Evolutionary conservation across 1,139 yeast genomes (phyloP).

Genomic region (Yarrowia galli): DNA sequence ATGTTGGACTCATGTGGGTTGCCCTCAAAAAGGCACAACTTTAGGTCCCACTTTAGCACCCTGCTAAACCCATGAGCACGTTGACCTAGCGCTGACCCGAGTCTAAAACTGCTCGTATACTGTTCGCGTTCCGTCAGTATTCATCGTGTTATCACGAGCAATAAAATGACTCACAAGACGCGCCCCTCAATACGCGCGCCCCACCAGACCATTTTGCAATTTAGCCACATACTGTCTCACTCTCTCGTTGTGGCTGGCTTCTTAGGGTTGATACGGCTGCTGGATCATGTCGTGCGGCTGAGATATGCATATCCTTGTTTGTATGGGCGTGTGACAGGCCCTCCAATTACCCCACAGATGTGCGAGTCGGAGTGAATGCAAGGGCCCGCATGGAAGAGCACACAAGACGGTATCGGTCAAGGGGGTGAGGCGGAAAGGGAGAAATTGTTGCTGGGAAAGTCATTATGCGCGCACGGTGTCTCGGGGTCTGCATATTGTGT

Average conservation of each 20-base stretch:
- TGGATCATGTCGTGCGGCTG: conserved; percentile 19
- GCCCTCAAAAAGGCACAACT: too few relatives aligned
- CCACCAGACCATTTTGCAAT: background rate
- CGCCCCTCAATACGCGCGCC: background rate
- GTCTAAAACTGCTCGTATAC: background rate
- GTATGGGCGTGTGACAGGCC: too few relatives aligned
- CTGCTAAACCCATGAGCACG: background rate
- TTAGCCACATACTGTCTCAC: background rate
- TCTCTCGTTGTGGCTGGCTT: background rate
- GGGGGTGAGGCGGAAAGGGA: background rate
- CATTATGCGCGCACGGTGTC: background rate
- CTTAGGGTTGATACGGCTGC: conserved; percentile 23
- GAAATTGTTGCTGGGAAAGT: background rate
- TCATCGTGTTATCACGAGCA: too few relatives aligned
- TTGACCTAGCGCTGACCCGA: background rate
- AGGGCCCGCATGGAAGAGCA: conserved; percentile 27
- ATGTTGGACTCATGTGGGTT: too few relatives aligned
- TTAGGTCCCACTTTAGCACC: too few relatives aligned
- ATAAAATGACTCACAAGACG: background rate
- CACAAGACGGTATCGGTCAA: too few relatives aligned
- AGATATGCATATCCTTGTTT: conserved; percentile 2
- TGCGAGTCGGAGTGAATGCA: conserved; percentile 28
- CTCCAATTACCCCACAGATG: conserved; percentile 28
- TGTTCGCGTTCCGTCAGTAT: too few relatives aligned
- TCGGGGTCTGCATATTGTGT: conserved; percentile 3